These are phyloP conservation scores for Aristolochia contorta DNA, from an alignment of 164 flowering plant species.

Conservation along the genomic window DNA sequence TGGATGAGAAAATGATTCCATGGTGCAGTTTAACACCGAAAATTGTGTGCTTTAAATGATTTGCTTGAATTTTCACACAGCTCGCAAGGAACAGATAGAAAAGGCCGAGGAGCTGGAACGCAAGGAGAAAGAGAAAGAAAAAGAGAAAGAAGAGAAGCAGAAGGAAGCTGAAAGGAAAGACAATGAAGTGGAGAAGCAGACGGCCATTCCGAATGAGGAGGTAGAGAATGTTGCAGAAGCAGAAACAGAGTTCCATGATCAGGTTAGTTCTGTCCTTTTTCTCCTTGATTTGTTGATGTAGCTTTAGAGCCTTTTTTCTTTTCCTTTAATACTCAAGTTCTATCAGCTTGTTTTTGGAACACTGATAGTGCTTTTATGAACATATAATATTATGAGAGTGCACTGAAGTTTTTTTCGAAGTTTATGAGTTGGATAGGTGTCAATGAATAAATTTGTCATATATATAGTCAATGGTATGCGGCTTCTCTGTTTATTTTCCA, in stretches of 20 bases:
- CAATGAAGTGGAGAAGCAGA: slow-evolving; percentile 20
- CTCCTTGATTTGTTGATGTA: no score
- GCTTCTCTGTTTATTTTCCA: no score
- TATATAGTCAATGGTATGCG: no score
- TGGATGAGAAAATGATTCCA: slow-evolving; percentile 67
- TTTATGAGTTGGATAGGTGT: no score
- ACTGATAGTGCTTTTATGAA: no score
- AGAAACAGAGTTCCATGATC: slow-evolving; percentile 17
- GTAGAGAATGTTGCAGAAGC: slow-evolving; percentile 20
- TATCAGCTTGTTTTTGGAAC: no score
- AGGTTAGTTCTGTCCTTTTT: slow-evolving; percentile 25
- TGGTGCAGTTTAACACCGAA: slow-evolving; percentile 28
- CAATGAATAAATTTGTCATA: no score
- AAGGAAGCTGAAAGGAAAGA: slow-evolving; percentile 44
- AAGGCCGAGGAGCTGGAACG: slow-evolving; percentile 92
- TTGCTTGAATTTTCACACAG: slow-evolving; percentile 29
- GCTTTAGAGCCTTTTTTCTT: no score
- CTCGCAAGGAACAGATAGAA: slow-evolving; percentile 78
- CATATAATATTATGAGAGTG: no score
- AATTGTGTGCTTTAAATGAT: background rate
- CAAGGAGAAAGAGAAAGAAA: slow-evolving; percentile 71
- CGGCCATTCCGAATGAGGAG: slow-evolving; percentile 25
- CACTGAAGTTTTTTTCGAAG: no score
- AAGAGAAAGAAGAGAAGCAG: slow-evolving; percentile 62
- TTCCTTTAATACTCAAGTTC: no score